Evolutionary conservation across 1,284 basidiomycete species (phyloP).

Genomic region (Gomphus sp.): DNA sequence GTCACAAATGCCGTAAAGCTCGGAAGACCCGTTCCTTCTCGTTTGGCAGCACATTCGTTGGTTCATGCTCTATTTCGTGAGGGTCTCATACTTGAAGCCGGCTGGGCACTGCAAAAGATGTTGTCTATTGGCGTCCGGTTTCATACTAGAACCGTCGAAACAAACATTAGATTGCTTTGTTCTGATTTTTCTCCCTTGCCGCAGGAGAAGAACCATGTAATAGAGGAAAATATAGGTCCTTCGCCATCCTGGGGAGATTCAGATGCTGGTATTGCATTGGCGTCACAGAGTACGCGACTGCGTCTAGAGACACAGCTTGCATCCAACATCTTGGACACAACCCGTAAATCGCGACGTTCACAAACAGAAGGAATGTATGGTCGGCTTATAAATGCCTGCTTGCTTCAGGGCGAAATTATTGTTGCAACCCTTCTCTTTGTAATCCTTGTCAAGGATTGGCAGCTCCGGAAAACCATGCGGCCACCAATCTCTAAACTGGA

Average conservation of each 20-base stretch:
- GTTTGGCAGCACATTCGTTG: conserved; percentile 50
- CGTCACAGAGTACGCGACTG: conserved; percentile 18
- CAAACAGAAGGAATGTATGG: conserved; percentile 52
- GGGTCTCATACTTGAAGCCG: conserved; percentile 38
- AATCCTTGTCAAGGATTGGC: conserved; percentile 54
- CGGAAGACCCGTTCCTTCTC: conserved; percentile 39
- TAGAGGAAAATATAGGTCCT: conserved; percentile 14
- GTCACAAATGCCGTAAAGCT: conserved; percentile 31
- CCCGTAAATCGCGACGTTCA: conserved; percentile 43
- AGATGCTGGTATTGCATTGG: conserved; percentile 9
- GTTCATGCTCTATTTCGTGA: conserved; percentile 52
- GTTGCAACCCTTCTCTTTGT: conserved; percentile 61
- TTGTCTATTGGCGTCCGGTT: conserved; percentile 42
- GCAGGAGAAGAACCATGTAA: conserved; percentile 7
- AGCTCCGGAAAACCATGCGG: conserved; percentile 23
- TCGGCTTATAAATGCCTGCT: conserved; percentile 48
- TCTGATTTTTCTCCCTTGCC: background rate
- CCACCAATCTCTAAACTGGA: conserved; percentile 14
- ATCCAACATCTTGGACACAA: conserved; percentile 40
- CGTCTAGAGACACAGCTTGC: conserved; percentile 37
- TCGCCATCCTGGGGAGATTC: conserved; percentile 13
- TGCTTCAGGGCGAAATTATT: conserved; percentile 69
- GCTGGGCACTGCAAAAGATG: conserved; percentile 38
- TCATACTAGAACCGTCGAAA: conserved; percentile 36
- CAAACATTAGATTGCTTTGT: conserved; percentile 30